Conservation (phyloP, 2,329 filamentous ascomycete genomes). For the Fusarium domesticum region DNA sequence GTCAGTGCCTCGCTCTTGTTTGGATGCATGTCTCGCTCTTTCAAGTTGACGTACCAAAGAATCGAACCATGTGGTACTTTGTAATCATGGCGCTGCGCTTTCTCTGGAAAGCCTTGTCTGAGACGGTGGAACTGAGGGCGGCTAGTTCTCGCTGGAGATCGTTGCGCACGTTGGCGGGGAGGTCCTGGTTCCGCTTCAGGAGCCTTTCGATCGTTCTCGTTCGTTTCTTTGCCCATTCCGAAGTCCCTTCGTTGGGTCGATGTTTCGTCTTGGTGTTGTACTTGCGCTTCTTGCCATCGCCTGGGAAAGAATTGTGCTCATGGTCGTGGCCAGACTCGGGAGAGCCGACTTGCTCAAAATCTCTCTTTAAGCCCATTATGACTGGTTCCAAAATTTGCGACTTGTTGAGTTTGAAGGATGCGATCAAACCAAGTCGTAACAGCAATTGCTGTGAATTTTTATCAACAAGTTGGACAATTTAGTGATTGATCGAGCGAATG, state of each 20-base stretch:
- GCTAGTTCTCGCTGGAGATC: constrained; percentile 71
- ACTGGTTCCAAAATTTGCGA: too few relatives aligned
- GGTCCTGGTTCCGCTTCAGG: constrained; percentile 56
- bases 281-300: constrained; percentile 35
- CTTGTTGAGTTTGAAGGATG: too few relatives aligned
- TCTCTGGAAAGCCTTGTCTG: constrained; percentile 57
- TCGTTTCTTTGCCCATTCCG: constrained; percentile 67
- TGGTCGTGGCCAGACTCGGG: constrained; percentile 16
- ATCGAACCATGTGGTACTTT: constrained; percentile 80
- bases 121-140: constrained; percentile 63
- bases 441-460: too few relatives aligned
- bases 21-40: constrained; percentile 15
- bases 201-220: constrained; percentile 67
- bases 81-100: constrained; percentile 67
- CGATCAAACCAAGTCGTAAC: too few relatives aligned
- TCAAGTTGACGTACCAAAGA: constrained; percentile 63
- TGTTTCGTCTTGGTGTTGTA: constrained; percentile 36
- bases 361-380: constrained; percentile 34
- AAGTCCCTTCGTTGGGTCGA: constrained; percentile 45
- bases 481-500: constrained; percentile 1
- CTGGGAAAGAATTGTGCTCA: constrained; percentile 2
- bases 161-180: constrained; percentile 65
- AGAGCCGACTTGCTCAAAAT: constrained; percentile 25
- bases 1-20: neutral
- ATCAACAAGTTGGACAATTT: neutral